phyloP scores from a whole-genome alignment of 805 yeast genomes.

The Sugiyamaella marilandica region DNA sequence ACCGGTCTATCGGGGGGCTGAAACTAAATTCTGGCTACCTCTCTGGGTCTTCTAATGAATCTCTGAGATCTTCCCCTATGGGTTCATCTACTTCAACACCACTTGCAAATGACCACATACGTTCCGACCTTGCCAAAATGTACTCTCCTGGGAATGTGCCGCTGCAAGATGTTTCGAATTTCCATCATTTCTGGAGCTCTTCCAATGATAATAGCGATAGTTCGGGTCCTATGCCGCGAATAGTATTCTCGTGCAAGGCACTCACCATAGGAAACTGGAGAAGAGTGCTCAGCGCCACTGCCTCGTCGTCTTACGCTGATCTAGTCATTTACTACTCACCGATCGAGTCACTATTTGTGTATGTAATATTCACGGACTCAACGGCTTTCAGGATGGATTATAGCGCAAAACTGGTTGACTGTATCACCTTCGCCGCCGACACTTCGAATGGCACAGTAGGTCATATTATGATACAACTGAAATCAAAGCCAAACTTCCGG shows the following conservation, averaged over 20 bases:
- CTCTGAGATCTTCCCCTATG: not conserved
- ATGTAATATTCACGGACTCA: conserved; percentile 11
- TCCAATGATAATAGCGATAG: not conserved
- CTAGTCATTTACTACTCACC: conserved; percentile 17
- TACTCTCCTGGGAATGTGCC: not conserved
- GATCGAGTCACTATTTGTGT: conserved; percentile 13
- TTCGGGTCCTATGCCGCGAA: not conserved
- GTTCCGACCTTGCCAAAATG: not conserved
- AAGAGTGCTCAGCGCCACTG: not conserved
- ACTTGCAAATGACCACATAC: not conserved
- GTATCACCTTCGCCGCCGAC: conserved; percentile 7
- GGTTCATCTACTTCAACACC: not conserved
- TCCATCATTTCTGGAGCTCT: too few species aligned
- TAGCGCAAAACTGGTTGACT: conserved; percentile 13
- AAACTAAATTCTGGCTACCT: not conserved
- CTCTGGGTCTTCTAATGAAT: not conserved
- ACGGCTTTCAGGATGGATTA: conserved; percentile 14
- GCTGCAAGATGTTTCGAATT: not conserved
- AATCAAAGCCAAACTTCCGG: conserved; percentile 13
- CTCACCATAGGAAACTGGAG: conserved; percentile 15
- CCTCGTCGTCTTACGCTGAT: conserved; percentile 4
- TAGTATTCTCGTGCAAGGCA: conserved; percentile 9
- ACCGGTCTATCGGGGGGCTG: not conserved
- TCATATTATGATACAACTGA: conserved; percentile 13
- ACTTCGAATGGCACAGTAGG: conserved; percentile 10